Base-by-base conservation (phyloP, 805 yeast genomes). In the Scheffersomyces lignosus region DNA sequence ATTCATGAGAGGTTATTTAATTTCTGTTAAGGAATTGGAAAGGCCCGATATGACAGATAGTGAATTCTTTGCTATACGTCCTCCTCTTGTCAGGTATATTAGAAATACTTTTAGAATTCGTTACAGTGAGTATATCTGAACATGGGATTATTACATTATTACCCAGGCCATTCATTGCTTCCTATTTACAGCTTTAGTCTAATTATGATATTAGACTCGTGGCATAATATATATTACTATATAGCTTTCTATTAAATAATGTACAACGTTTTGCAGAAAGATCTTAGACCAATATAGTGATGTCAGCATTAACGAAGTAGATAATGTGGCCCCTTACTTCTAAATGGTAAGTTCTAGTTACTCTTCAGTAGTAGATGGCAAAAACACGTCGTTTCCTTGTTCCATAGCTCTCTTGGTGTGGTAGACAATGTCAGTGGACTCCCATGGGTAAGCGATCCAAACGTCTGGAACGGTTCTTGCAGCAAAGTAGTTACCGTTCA, bases 381-480 rank as follows among this genome's bases (percentile, higher is more conserved):
- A 56, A 47, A 69, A 69, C 5, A 67, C 73, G 53, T 85, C 90
- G 51, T 84, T 83, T 18, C 84, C 90, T 64, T 85, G 93, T 51
- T 75, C 77, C 44, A 80, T 71, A 27, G 91, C 90, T 69, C 66
- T 78, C 60, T 74, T 71, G 26, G 86, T 83, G 50, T 85, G 93
- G 58, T 65, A 69, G 16, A 81, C 88, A 52, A 85, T 84, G 58
- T 85, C 90, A 38, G 75, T 73, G 14, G 84, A 75, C 58, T 85
- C 93, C 95, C 95, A 85, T 31, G 95, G 95, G 53, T 85, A 85
- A 15, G 93, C 90, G 47, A 82, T 84, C 95, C 95, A 85, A 40
- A 72, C 71, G 54, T 86, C 93, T 24, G 85, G 89, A 30, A 84
- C 86, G 27, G 77, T 70, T 63, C 83, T 77, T 14, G 88, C 89